Conservation (phyloP, 148 eudicot genomes). For the Vaccinium macrocarpon region DNA sequence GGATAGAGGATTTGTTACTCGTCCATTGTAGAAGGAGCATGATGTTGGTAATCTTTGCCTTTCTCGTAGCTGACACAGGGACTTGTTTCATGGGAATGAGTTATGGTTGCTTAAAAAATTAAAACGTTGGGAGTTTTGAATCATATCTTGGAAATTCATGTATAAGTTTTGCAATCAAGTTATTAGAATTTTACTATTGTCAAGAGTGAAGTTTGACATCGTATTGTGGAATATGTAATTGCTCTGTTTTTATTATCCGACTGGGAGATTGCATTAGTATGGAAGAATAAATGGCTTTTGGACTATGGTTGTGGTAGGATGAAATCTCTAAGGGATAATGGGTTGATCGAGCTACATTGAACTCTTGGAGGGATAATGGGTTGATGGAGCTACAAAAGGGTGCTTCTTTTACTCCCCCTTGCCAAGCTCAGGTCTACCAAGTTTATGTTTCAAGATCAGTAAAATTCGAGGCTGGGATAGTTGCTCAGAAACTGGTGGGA, state of each 20-base stretch:
- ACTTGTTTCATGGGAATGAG: not conserved
- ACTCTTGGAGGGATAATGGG: not conserved
- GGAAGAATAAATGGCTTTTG: not conserved
- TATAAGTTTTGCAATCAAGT: not conserved
- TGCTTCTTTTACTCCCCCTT: not conserved
- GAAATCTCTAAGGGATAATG: not conserved
- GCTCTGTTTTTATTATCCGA: not conserved
- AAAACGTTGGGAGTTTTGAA: not conserved
- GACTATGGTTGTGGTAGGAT: not conserved
- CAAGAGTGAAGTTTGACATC: not conserved
- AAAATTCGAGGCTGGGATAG: not conserved
- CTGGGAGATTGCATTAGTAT: not conserved
- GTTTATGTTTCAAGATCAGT: not conserved
- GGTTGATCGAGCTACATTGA: not conserved
- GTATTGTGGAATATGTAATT: not conserved
- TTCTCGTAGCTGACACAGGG: too few species aligned
- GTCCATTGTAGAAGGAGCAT: slow-evolving; percentile 41
- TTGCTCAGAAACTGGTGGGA: too few species aligned
- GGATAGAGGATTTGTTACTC: slow-evolving; percentile 59
- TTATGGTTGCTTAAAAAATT: not conserved
- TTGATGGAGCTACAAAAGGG: not conserved
- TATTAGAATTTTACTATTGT: not conserved
- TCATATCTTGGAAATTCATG: slow-evolving; percentile 2
- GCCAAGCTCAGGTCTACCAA: not conserved
- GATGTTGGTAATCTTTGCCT: not conserved